Percentiles rank a stretch among this genome's conserved stretches.
Evolutionary conservation across 139 green algal genomes (phyloP).

Genomic region (Astrephomene gubernaculifera): DNA sequence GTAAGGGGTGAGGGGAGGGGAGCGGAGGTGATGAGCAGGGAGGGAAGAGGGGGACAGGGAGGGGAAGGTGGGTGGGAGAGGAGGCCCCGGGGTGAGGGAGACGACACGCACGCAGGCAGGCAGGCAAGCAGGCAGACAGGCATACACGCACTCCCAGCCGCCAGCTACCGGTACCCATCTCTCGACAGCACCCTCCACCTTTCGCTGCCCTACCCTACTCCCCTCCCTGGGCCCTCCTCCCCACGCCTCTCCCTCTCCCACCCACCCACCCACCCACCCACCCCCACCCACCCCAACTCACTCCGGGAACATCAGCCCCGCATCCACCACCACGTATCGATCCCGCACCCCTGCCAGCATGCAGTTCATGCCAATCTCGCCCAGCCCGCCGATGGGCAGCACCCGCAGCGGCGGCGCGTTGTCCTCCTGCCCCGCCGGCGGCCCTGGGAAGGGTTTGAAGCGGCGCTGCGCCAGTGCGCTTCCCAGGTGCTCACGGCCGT

Average conservation of each 20-base stretch:
- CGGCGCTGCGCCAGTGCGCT: conserved; percentile 53
- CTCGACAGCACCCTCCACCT: no score
- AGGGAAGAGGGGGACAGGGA: background rate
- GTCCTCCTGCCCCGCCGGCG: conserved; percentile 67
- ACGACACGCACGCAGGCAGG: no score
- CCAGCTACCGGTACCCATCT: no score
- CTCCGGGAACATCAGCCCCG: conserved; percentile 99
- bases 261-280: background rate
- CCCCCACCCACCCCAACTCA: conserved; percentile 48
- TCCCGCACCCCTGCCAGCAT: conserved; percentile 96
- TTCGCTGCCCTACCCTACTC: no score
- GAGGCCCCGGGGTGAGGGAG: no score
- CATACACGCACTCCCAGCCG: no score
- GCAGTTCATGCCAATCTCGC: conserved; percentile 99
- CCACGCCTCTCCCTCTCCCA: background rate
- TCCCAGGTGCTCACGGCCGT: conserved; percentile 85
- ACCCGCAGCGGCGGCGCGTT: conserved; percentile 90
- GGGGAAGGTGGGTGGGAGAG: background rate
- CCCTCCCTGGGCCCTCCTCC: background rate
- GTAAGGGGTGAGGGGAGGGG: background rate
- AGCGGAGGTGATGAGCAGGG: background rate
- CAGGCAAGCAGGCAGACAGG: no score
- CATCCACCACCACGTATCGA: conserved; percentile 98
- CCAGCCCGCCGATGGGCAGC: conserved; percentile 96
- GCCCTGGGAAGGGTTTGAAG: conserved; percentile 54